A percentile compares a stretch with the other conserved stretches of the same genome.
These are phyloP conservation scores for Pelagomonas calceolata DNA, from an alignment of 108 stramenopile genomes.

Conservation along the genomic window DNA sequence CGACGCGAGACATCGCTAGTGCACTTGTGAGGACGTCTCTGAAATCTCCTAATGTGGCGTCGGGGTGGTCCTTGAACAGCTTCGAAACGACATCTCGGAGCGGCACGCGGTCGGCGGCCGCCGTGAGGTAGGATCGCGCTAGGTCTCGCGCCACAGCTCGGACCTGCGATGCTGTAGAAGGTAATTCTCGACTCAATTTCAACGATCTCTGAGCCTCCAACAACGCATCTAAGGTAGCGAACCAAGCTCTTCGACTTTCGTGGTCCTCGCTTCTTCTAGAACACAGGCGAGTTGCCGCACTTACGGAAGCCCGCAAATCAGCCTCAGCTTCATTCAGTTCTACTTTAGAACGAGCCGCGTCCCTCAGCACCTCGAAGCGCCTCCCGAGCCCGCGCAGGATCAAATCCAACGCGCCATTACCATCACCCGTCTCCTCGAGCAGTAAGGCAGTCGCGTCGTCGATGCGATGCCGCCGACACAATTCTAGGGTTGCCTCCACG, in stretches of 20 bases:
- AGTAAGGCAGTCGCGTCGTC: conserved; percentile 79
- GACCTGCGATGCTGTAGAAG: conserved; percentile 42
- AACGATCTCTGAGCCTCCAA: conserved; percentile 63
- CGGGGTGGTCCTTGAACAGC: conserved; percentile 61
- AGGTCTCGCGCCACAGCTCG: conserved; percentile 50
- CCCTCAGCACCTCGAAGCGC: conserved; percentile 43
- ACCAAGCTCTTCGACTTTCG: conserved; percentile 64
- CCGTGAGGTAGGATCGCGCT: conserved; percentile 61
- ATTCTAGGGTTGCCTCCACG: conserved; percentile 59
- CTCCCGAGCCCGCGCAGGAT: conserved; percentile 61
- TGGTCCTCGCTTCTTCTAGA: too few relatives aligned
- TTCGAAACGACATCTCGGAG: conserved; percentile 61
- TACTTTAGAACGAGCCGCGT: too few relatives aligned
- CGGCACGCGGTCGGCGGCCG: conserved; percentile 65
- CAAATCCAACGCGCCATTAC: conserved; percentile 65
- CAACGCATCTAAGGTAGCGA: conserved; percentile 66
- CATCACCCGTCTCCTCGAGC: conserved; percentile 73
- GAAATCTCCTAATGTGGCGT: conserved; percentile 64
- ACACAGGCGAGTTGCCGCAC: too few relatives aligned
- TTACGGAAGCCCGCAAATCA: too few relatives aligned
- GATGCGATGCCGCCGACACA: conserved; percentile 65
- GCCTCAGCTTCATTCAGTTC: too few relatives aligned
- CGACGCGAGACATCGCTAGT: too few relatives aligned
- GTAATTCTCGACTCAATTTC: conserved; percentile 51
- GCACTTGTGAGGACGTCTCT: conserved; percentile 67